A percentile compares a stretch with the other conserved stretches of the same genome.
These are phyloP conservation scores for Colletotrichum liaoningense DNA, from an alignment of 2,329 filamentous ascomycete genomes.

Conservation along the genomic window DNA sequence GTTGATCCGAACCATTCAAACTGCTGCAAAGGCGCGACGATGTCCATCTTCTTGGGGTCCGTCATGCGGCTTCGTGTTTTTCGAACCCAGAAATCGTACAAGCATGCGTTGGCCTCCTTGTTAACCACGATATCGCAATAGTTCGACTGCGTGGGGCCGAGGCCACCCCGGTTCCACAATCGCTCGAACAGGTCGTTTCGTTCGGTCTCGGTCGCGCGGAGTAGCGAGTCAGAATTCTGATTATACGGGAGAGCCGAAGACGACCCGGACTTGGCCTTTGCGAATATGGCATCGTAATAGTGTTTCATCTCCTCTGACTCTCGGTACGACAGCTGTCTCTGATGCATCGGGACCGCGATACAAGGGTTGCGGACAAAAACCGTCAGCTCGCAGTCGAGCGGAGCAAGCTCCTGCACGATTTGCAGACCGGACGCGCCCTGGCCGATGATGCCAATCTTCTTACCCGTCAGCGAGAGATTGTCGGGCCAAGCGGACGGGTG, in stretches of 20 bases:
- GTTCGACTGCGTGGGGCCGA: too few relatives aligned
- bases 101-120: too few relatives aligned
- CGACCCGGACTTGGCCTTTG: conserved; percentile 26
- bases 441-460: not conserved
- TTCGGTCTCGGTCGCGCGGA: conserved; percentile 48
- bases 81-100: not conserved
- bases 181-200: conserved; percentile 40
- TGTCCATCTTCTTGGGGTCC: conserved; percentile 22
- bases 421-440: not conserved
- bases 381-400: conserved; percentile 45
- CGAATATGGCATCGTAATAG: conserved; percentile 54
- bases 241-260: not conserved
- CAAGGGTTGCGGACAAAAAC: conserved; percentile 71
- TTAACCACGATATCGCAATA: too few relatives aligned
- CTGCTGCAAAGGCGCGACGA: conserved; percentile 26
- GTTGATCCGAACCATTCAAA: conserved; percentile 7
- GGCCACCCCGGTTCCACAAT: too few relatives aligned
- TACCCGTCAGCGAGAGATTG: not conserved
- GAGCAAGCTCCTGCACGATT: conserved; percentile 39
- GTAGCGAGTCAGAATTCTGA: not conserved
- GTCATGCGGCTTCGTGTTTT: conserved; percentile 16
- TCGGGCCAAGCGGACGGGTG: too few relatives aligned
- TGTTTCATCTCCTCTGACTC: conserved; percentile 55
- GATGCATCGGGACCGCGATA: conserved; percentile 67
- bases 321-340: conserved; percentile 54